Conservation (phyloP, 2,329 filamentous ascomycete species). For the Epichloe gansuensis region DNA sequence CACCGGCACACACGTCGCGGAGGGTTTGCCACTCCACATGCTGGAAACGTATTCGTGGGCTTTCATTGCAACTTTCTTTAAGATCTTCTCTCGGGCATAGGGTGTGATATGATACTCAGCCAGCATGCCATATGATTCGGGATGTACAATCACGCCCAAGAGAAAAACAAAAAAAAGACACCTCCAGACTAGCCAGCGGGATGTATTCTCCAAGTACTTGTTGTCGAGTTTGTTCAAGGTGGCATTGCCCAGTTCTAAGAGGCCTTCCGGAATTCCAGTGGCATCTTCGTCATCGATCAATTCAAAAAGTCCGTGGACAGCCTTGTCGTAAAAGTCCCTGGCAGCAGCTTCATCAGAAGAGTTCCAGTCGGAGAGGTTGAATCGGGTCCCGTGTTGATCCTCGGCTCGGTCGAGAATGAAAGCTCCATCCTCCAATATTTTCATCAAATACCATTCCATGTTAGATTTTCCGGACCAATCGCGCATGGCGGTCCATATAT, state of each 20-base stretch:
- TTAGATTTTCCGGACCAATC: conserved; percentile 84
- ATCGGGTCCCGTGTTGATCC: conserved; percentile 58
- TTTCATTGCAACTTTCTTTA: conserved; percentile 67
- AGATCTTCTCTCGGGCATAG: conserved; percentile 71
- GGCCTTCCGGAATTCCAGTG: conserved; percentile 74
- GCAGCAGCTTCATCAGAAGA: conserved; percentile 70
- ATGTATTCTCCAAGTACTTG: conserved; percentile 59
- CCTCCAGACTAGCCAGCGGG: conserved; percentile 74
- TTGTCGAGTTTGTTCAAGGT: conserved; percentile 66
- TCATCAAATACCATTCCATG: conserved; percentile 90
- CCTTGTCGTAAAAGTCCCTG: conserved; percentile 78
- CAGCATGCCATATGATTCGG: conserved; percentile 70
- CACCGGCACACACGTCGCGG: conserved; percentile 35
- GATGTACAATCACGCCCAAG: conserved; percentile 70
- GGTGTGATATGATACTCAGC: conserved; percentile 86
- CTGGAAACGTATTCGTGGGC: conserved; percentile 71
- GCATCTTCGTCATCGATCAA: conserved; percentile 74
- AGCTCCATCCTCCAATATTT: conserved; percentile 81
- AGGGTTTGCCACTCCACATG: conserved; percentile 56
- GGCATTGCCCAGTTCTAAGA: conserved; percentile 72
- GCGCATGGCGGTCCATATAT: conserved; percentile 74
- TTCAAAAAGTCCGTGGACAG: conserved; percentile 69
- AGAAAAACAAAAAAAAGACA: conserved; percentile 90
- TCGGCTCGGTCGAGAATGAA: conserved; percentile 81
- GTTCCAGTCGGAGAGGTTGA: conserved; percentile 60